Percentiles rank a stretch among this genome's conserved stretches.
These are phyloP conservation scores for Euclidium syriacum DNA, from an alignment of 345 rosid species.

Conservation along the genomic window DNA sequence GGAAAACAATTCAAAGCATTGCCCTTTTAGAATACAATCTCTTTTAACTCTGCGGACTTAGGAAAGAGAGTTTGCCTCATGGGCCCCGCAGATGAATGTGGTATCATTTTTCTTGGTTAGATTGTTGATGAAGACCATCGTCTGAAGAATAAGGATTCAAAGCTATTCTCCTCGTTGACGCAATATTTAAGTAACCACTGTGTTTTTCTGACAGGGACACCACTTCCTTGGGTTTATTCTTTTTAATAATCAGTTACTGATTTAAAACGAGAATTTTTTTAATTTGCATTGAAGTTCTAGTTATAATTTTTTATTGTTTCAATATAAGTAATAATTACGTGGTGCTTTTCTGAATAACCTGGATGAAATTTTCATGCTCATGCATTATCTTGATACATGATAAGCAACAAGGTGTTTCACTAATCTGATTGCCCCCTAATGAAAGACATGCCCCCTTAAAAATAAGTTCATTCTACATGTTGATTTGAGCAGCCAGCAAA, in stretches of 20 bases:
- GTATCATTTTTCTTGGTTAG: slow-evolving; percentile 42
- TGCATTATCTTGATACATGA: slow-evolving; percentile 90
- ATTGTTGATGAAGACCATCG: slow-evolving; percentile 98
- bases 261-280: background rate
- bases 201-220: slow-evolving; percentile 85
- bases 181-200: slow-evolving; percentile 70
- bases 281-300: background rate
- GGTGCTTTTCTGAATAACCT: slow-evolving; percentile 70
- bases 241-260: too few species aligned
- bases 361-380: slow-evolving; percentile 92
- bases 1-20: slow-evolving; percentile 92
- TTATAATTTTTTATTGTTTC: background rate
- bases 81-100: slow-evolving; percentile 97
- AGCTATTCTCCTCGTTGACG: slow-evolving; percentile 66
- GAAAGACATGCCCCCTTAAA: slow-evolving; percentile 81
- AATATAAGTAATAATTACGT: slow-evolving; percentile 13
- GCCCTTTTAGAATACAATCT: slow-evolving; percentile 62
- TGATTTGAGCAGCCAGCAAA: slow-evolving; percentile 74
- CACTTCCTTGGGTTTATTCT: slow-evolving; percentile 43
- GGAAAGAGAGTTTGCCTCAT: slow-evolving; percentile 87
- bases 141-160: slow-evolving; percentile 82
- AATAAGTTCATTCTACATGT: slow-evolving; percentile 89
- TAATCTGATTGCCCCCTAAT: slow-evolving; percentile 39
- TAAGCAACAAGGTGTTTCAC: background rate
- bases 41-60: slow-evolving; percentile 88